A percentile compares a stretch with the other conserved stretches of the same genome.
Conservation (phyloP, 2,329 filamentous ascomycete species). For the Colletotrichum sp. region DNA sequence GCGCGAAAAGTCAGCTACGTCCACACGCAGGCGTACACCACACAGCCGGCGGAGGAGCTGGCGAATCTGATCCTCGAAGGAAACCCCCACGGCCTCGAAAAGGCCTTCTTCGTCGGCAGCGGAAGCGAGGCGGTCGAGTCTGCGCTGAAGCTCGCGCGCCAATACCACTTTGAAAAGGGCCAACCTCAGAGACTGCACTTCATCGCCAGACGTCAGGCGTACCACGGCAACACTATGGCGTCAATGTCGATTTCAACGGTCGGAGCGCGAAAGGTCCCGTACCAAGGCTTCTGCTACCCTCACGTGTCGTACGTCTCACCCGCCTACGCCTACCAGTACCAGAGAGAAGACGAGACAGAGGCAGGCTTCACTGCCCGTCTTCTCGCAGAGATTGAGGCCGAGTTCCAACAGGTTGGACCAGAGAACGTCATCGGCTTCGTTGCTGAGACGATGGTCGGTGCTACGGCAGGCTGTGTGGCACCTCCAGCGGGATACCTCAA, state of each 20-base stretch:
- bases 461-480: slow-evolving; percentile 56
- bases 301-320: slow-evolving; percentile 35
- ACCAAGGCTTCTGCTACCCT: slow-evolving; percentile 27
- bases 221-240: slow-evolving; percentile 56
- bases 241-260: slow-evolving; percentile 43
- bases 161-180: slow-evolving; percentile 49
- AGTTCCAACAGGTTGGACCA: slow-evolving; percentile 50
- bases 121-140: slow-evolving; percentile 47
- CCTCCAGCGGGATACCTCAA: slow-evolving; percentile 58
- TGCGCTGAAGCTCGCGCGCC: slow-evolving; percentile 51
- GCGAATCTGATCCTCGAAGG: slow-evolving; percentile 25
- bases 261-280: slow-evolving; percentile 28
- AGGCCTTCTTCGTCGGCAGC: slow-evolving; percentile 23
- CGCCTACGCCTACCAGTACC: slow-evolving; percentile 49
- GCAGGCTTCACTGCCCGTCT: slow-evolving; percentile 44
- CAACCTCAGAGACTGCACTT: slow-evolving; percentile 41
- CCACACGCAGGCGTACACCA: slow-evolving; percentile 38
- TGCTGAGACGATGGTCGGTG: slow-evolving; percentile 54
- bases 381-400: slow-evolving; percentile 48
- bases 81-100: slow-evolving; percentile 13
- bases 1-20: slow-evolving; percentile 31
- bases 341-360: slow-evolving; percentile 37
- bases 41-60: slow-evolving; percentile 45
- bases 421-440: slow-evolving; percentile 53
- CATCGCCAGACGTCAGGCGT: slow-evolving; percentile 48